A percentile compares a stretch with the other conserved stretches of the same genome.
Conservation (phyloP, 2,329 filamentous ascomycete genomes). For the Neonectria magnoliae region DNA sequence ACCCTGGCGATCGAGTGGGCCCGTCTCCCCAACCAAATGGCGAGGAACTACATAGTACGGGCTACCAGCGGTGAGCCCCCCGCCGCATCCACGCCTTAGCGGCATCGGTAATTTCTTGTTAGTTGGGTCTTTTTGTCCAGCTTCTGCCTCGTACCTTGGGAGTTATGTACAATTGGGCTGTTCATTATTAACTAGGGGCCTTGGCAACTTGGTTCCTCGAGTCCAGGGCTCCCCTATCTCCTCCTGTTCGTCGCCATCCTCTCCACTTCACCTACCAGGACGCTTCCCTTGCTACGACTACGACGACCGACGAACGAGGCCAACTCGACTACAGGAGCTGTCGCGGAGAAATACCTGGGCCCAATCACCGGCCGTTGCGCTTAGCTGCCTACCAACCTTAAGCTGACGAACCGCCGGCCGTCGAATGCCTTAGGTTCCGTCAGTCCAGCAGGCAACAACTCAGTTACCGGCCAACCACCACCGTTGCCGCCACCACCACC, state of each 20-base stretch:
- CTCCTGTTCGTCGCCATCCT: background rate
- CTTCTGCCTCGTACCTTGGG: no score
- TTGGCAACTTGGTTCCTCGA: no score
- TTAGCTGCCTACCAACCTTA: background rate
- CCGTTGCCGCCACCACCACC: background rate
- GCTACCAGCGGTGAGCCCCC: background rate
- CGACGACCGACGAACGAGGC: background rate
- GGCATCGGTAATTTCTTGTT: background rate
- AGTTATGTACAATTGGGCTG: no score
- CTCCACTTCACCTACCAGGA: background rate
- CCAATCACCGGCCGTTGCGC: background rate
- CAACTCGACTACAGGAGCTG: background rate
- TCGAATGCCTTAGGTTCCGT: background rate
- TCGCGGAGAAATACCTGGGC: background rate
- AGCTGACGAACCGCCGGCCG: background rate
- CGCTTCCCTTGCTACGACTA: background rate
- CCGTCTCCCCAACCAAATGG: slow-evolving; percentile 23
- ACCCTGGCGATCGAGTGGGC: slow-evolving; percentile 22
- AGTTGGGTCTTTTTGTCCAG: no score
- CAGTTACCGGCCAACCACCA: background rate
- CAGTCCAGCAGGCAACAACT: background rate
- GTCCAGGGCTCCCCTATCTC: background rate
- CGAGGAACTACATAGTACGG: background rate
- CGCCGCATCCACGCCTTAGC: background rate
- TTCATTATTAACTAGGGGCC: no score